Evolutionary conservation across 371 early-diverging fungal species (phyloP), one percentile per base, ranked within the genome.

Genomic region (Lichtheimia corymbifera): DNA sequence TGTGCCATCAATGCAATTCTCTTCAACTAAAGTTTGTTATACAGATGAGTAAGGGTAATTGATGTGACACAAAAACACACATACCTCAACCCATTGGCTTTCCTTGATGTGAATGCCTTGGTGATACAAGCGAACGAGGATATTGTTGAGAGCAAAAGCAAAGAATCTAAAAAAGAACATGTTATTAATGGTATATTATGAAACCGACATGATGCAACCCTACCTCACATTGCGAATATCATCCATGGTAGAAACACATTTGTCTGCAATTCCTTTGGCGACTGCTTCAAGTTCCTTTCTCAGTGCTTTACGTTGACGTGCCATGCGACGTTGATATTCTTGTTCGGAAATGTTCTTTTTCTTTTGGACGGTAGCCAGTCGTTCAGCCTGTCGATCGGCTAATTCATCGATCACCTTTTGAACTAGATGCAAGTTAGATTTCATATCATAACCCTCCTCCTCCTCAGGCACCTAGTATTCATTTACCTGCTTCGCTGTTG

Each of bases 81-180:
- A 64, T 79, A 89, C 88, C 76, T 88, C 88, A 7, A 88, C 71
- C 73, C 92, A 89, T 71, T 94, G 93, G 64, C 80, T 82, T 62
- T 92, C 91, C 55, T 88, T 85, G 61, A 94, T 91, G 66, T 91
- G 91, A 47, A 94, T 83, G 35, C 95, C 95, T 70, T 91, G 93
- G 65, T 89, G 88, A 59, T 89, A 94, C 72, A 92, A 77, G 44
- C 92, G 80, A 14, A 88, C 88, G 20, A 94, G 79, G 55, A 93
- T 78, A 63, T 85, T 90, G 71, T 92, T 89, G 43, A 91, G 78
- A 3, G 83, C 65, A 67, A 91, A 91, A 0, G 87, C 91, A 61
- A 91, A 82, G 64, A 88, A 76, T 63, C 91, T 87, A 56, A 22
- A 22, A 2, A 22, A 22, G 22, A 2, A 22, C 45, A 15, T 47